Base-by-base conservation (phyloP, 768 basidiomycete genomes). In the Candolleomyces eurysporus region DNA sequence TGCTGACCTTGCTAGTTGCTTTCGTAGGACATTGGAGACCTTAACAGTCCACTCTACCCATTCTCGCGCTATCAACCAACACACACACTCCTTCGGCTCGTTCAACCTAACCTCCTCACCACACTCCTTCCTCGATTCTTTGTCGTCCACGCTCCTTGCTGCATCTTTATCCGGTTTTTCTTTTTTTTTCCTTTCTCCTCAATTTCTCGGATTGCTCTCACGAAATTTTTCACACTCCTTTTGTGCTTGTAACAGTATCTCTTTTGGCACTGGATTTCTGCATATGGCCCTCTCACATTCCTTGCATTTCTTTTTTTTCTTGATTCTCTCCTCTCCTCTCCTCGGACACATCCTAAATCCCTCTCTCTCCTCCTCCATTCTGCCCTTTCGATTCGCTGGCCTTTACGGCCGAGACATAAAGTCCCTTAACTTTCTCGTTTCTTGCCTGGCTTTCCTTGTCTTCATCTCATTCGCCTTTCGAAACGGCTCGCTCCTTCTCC, bases 141-240 rank as follows among this genome's bases (percentile, higher is more conserved):
- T 55, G 53, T n/a, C 53, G 36, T n/a, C 31, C 26, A 49, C 53
- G 22, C 36, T 55, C 53, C 53, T 55, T 55, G 53, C 22, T 40
- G 31, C 53, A 55, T 32, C 39, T 31, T n/a, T 52, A n/a, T 31
- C 11, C 4, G 22, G 30, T 22, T 42, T 9, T 31, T 55, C 53
- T 55, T 22, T 26, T 36, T n/a, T 40, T 16, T 17, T 39, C 40
- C 40, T 40, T n/a, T 19, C 22, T 8, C 16, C 48, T 49, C 48
- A 49, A 16, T 19, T 52, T 32, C 11, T 55, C 53, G 53, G 16
- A 22, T 55, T n/a, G 26, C 32, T 55, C 32, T 49, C 14, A 55
- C 36, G 53, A 55, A 55, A 46, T 22, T 39, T 57, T 30, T 26
- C 48, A 30, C 45, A n/a, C 50, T 62, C 26, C 39, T 58, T 62